Percentiles rank a stretch among this genome's conserved stretches.
These are phyloP conservation scores for Cephaloascus albidus DNA, from an alignment of 805 yeast species.

Conservation along the genomic window DNA sequence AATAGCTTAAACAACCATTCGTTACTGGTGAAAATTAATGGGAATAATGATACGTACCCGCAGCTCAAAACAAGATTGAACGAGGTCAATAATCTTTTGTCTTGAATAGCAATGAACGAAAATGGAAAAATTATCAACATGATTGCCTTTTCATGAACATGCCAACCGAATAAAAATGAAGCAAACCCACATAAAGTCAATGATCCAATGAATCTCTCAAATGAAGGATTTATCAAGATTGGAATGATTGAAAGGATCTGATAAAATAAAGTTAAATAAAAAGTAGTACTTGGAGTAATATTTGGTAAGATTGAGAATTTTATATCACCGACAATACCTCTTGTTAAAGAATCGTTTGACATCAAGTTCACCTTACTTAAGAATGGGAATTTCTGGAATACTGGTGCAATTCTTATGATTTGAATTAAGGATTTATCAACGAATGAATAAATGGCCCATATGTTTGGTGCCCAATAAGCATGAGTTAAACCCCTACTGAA, in stretches of 20 bases:
- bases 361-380: conserved; percentile 12
- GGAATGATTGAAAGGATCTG: conserved; percentile 75
- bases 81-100: conserved; percentile 60
- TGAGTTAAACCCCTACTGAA: conserved; percentile 93
- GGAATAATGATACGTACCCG: conserved; percentile 84
- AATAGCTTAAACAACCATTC: conserved; percentile 72
- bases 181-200: conserved; percentile 86
- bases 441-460: conserved; percentile 92
- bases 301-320: conserved; percentile 74
- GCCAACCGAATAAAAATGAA: conserved; percentile 95
- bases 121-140: conserved; percentile 82
- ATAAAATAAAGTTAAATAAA: conserved; percentile 72
- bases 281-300: conserved; percentile 70
- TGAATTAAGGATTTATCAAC: conserved; percentile 60
- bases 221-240: conserved; percentile 59
- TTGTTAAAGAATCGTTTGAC: conserved; percentile 28
- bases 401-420: conserved; percentile 24
- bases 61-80: conserved; percentile 67
- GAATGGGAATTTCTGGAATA: conserved; percentile 12
- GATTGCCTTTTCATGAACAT: conserved; percentile 97
- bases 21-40: conserved; percentile 69
- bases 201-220: conserved; percentile 72
- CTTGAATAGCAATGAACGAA: conserved; percentile 63
- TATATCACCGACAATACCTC: conserved; percentile 90
- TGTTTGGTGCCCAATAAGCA: conserved; percentile 98